phyloP scores from a whole-genome alignment of 2,329 filamentous ascomycete genomes.

The Alternaria ventricosa region DNA sequence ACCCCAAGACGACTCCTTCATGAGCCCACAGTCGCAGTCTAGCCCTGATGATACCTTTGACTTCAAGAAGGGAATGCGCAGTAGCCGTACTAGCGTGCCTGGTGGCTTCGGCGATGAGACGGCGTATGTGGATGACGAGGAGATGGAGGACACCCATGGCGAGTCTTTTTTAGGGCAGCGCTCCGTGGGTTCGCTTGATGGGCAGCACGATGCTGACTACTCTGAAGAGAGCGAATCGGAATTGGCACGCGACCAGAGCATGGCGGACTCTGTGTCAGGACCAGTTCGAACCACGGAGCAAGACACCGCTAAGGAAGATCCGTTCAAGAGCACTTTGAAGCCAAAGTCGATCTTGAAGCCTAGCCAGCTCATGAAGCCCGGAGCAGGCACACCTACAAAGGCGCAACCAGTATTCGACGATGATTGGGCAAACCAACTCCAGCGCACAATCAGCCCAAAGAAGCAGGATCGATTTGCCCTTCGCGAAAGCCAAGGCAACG shows the following conservation, averaged over 20 bases:
- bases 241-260: slow-evolving; percentile 71
- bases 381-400: slow-evolving; percentile 62
- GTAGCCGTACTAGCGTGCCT: slow-evolving; percentile 65
- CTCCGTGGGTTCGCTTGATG: slow-evolving; percentile 79
- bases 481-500: slow-evolving; percentile 67
- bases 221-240: slow-evolving; percentile 73
- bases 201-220: slow-evolving; percentile 66
- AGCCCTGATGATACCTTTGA: slow-evolving; percentile 63
- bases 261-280: slow-evolving; percentile 79
- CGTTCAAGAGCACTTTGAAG: slow-evolving; percentile 43
- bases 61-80: slow-evolving; percentile 60
- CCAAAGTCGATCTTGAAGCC: slow-evolving; percentile 59
- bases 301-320: slow-evolving; percentile 51
- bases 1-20: slow-evolving; percentile 45
- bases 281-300: slow-evolving; percentile 80
- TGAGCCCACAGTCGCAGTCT: slow-evolving; percentile 51
- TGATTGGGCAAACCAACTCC: slow-evolving; percentile 92
- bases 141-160: slow-evolving; percentile 55
- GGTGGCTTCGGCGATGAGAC: slow-evolving; percentile 78
- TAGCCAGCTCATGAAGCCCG: slow-evolving; percentile 38
- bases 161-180: slow-evolving; percentile 93
- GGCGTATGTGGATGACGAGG: slow-evolving; percentile 61
- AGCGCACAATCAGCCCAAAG: slow-evolving; percentile 90
- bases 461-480: slow-evolving; percentile 86
- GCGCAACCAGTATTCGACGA: slow-evolving; percentile 66